Evolutionary conservation across 768 basidiomycete genomes (phyloP), one percentile per base, ranked within the genome.

Genomic region (Tubosaeta sp.): DNA sequence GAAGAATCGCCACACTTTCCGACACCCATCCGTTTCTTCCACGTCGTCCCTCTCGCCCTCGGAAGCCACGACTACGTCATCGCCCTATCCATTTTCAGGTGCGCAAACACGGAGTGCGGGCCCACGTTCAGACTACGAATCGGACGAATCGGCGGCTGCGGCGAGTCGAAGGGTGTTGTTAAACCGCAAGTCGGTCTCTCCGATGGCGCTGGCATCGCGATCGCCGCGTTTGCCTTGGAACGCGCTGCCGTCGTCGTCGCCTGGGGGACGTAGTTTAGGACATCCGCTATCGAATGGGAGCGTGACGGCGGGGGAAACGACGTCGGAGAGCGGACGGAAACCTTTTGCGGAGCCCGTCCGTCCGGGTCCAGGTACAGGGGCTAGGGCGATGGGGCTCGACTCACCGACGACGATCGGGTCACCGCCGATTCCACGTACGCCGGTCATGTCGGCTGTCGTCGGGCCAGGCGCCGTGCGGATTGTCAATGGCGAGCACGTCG

Each of bases 111-210:
- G 48, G 44, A 70, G 53, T 19, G 42, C 49, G 18, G 44, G 69
- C 12, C 69, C 63, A 16, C 64, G 72, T 31, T 78, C 76, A 12
- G 82, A 82, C 42, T 71, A 74, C 58, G 84, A 84, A 39, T 83
- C 83, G 4, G 86, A 87, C 51, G 67, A 71, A 21, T 61, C 61
- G 21, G 42, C 21, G 19, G 51, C 31, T 19, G 14, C 22, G 16
- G 61, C 48, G 11, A 86, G 87, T 61, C 76, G 86, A 44, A 68
- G 75, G 43, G 75, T 90, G 13, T 78, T 80, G 22, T 60, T 90
- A 44, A 84, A 86, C 61, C 79, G 87, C 29, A 77, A 77, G 54
- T 81, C 83, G 12, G 65, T 87, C 5, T 89, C 87, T 4, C 86
- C 87, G 4, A 84, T 87, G 82, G 85, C 86, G 16, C 73, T 81